Conservation (phyloP, 2,329 filamentous ascomycete species). For the Cladosporium cucumerinum region DNA sequence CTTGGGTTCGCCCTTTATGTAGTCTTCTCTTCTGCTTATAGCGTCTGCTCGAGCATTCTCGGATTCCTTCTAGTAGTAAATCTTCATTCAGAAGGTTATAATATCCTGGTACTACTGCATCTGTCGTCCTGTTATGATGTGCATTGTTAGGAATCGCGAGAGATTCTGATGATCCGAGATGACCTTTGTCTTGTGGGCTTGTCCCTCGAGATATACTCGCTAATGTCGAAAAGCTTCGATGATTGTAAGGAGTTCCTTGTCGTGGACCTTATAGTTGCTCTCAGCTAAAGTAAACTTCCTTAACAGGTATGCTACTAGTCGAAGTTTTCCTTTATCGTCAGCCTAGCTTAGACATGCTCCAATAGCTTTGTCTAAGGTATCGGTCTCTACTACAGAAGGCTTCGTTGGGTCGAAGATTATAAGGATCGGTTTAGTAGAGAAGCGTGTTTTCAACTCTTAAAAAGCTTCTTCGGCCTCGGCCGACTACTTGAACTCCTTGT, state of each 20-base stretch:
- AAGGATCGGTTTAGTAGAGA: constrained; percentile 15
- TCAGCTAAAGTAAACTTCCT: constrained; percentile 19
- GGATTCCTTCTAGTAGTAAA: too few species aligned
- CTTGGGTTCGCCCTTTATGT: too few species aligned
- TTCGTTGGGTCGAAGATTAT: not conserved
- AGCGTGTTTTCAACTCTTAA: not conserved
- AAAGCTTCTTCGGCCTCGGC: not conserved
- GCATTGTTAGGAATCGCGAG: not conserved
- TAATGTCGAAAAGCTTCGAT: not conserved
- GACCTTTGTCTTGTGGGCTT: not conserved
- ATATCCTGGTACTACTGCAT: too few species aligned
- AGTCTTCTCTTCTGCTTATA: too few species aligned
- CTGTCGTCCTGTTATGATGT: too few species aligned
- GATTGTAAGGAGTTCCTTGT: constrained; percentile 19
- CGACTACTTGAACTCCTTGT: not conserved
- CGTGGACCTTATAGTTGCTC: constrained; percentile 20
- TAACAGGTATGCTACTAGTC: constrained; percentile 21
- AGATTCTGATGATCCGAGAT: not conserved
- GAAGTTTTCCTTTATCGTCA: constrained; percentile 15
- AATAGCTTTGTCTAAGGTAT: constrained; percentile 17
- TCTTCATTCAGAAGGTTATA: too few species aligned
- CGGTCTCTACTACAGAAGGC: constrained; percentile 4
- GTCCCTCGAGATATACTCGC: not conserved
- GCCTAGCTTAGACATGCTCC: constrained; percentile 16
- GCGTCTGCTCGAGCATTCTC: too few species aligned